These are phyloP conservation scores for Aristolochia californica DNA, from an alignment of 164 flowering plant genomes.

Conservation along the genomic window DNA sequence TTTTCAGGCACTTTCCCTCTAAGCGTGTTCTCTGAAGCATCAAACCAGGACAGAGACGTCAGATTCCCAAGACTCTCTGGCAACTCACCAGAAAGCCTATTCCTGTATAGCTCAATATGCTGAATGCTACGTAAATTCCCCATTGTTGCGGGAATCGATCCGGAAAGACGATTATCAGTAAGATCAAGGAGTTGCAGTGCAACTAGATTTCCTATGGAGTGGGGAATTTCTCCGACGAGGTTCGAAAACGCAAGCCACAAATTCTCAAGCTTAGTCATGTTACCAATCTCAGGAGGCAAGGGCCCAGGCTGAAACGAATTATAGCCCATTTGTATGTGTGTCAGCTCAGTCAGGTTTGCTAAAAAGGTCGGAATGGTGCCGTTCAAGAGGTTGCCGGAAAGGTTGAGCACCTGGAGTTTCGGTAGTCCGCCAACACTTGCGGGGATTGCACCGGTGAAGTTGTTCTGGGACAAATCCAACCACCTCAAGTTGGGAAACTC, in stretches of 20 bases:
- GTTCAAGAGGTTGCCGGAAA: constrained; percentile 31
- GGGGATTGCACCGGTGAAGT: constrained; percentile 59
- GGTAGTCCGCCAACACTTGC: constrained; percentile 34
- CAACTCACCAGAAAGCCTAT: constrained; percentile 43
- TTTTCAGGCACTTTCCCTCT: constrained; percentile 42
- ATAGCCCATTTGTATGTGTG: constrained; percentile 21
- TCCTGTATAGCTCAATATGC: constrained; percentile 37
- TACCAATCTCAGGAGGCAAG: constrained; percentile 44
- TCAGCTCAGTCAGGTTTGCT: constrained; percentile 39
- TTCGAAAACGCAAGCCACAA: constrained; percentile 22
- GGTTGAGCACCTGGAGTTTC: constrained; percentile 25
- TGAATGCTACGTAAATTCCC: constrained; percentile 25
- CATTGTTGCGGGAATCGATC: constrained; percentile 42
- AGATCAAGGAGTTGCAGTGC: constrained; percentile 39
- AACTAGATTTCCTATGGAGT: constrained; percentile 27
- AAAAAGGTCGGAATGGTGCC: constrained; percentile 48
- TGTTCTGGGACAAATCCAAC: constrained; percentile 39
- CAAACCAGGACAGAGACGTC: constrained; percentile 24
- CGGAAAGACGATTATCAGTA: constrained; percentile 32
- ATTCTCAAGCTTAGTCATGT: constrained; percentile 41
- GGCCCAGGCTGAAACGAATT: constrained; percentile 36
- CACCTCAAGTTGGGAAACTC: constrained; percentile 19
- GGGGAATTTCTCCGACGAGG: constrained; percentile 56
- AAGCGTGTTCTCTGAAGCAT: constrained; percentile 52
- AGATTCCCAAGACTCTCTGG: constrained; percentile 45